Evolutionary conservation across 2,329 filamentous ascomycete species (phyloP).

Genomic region (Fusarium azukiicola): DNA sequence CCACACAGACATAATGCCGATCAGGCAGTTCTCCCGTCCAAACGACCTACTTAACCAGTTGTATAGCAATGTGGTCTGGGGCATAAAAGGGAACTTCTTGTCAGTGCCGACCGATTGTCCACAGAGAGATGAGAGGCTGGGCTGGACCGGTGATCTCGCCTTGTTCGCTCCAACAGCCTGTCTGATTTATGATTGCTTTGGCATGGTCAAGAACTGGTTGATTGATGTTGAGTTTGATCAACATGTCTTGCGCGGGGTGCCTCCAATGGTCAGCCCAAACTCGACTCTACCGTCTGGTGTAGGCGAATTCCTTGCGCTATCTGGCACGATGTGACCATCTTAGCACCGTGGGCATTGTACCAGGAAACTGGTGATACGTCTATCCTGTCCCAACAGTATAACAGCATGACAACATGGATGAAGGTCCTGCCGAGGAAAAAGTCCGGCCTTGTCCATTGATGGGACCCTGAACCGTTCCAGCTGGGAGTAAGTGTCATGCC

Average conservation of each 20-base stretch:
- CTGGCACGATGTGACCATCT: conserved; percentile 66
- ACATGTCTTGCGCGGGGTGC: too few species aligned
- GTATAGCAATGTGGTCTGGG: conserved; percentile 75
- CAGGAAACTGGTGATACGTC: conserved; percentile 60
- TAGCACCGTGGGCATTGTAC: conserved; percentile 63
- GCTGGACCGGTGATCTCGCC: conserved; percentile 74
- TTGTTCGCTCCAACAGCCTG: conserved; percentile 72
- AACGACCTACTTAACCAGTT: conserved; percentile 68
- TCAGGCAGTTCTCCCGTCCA: too few species aligned
- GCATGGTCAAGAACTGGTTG: conserved; percentile 67
- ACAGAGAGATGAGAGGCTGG: conserved; percentile 73
- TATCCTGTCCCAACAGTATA: conserved; percentile 61
- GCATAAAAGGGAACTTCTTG: conserved; percentile 78
- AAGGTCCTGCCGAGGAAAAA: conserved; percentile 37
- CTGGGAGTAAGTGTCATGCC: too few species aligned
- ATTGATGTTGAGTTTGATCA: conserved; percentile 23
- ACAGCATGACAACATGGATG: conserved; percentile 63
- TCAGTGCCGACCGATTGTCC: conserved; percentile 78
- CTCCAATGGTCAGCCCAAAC: not conserved
- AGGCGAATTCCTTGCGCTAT: conserved; percentile 50
- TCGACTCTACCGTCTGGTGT: not conserved
- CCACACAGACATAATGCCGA: conserved; percentile 71
- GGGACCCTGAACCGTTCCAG: too few species aligned
- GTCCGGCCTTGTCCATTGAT: too few species aligned
- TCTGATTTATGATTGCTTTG: conserved; percentile 74